Evolutionary conservation across 2,329 filamentous ascomycete genomes (phyloP).

Genomic region (Diaporthe sp.): DNA sequence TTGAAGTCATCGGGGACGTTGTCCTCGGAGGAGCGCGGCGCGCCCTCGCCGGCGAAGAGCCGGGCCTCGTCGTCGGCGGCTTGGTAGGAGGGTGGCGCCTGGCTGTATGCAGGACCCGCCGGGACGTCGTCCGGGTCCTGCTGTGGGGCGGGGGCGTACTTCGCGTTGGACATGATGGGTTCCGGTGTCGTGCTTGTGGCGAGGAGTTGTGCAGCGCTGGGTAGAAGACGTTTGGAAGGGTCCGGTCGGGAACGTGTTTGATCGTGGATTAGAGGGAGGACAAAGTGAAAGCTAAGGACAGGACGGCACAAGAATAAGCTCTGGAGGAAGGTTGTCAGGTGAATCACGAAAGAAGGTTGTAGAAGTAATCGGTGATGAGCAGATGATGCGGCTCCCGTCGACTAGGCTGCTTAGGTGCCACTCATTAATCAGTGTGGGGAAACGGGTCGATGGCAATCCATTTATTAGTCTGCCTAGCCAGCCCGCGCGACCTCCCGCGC

Average conservation of each 20-base stretch:
- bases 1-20: constrained; percentile 98
- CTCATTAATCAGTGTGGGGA: constrained; percentile 29
- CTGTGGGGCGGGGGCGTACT: constrained; percentile 86
- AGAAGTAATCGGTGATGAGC: constrained; percentile 36
- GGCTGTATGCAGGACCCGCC: constrained; percentile 85
- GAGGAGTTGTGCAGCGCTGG: background rate
- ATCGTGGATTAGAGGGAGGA: background rate
- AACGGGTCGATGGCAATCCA: constrained; percentile 19
- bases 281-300: background rate
- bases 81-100: constrained; percentile 51
- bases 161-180: constrained; percentile 68
- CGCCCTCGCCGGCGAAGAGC: constrained; percentile 69
- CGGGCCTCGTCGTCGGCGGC: constrained; percentile 68
- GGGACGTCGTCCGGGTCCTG: constrained; percentile 87
- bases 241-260: background rate
- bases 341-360: constrained; percentile 35
- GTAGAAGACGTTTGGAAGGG: background rate
- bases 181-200: background rate
- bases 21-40: constrained; percentile 84
- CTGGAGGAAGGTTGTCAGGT: constrained; percentile 26
- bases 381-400: constrained; percentile 35
- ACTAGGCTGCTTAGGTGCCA: constrained; percentile 25
- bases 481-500: background rate
- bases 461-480: constrained; percentile 7
- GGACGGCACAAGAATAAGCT: background rate